Percentiles rank a stretch among this genome's conserved stretches.
These are phyloP conservation scores for Jaenimonas drosophilae DNA, from an alignment of 208 protist genomes.

Conservation along the genomic window DNA sequence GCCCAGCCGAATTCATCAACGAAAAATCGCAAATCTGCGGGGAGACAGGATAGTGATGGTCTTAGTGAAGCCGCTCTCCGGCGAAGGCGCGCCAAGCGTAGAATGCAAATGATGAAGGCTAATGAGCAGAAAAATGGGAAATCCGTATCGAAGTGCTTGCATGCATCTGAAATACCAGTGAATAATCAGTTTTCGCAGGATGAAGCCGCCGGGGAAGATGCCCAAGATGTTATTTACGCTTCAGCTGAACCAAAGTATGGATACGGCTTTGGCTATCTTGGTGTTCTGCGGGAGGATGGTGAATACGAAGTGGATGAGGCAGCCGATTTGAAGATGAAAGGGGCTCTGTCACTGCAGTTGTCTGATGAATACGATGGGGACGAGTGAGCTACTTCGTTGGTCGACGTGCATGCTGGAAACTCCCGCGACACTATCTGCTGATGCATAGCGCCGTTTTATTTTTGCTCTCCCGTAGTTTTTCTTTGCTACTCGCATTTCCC, in stretches of 20 bases:
- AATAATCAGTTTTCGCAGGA: conserved; percentile 8
- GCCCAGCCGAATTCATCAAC: too few relatives aligned
- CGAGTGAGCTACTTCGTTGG: not conserved
- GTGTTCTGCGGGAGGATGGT: conserved; percentile 57
- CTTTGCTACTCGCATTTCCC: too few relatives aligned
- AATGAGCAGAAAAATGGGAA: conserved; percentile 36
- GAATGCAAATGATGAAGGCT: conserved; percentile 17
- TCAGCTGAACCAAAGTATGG: conserved; percentile 37
- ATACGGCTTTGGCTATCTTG: conserved; percentile 78
- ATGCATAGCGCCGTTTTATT: too few relatives aligned
- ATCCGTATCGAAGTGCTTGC: conserved; percentile 25
- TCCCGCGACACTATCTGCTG: too few relatives aligned
- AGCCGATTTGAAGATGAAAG: conserved; percentile 38
- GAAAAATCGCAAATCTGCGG: too few relatives aligned
- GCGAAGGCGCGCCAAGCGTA: conserved; percentile 10
- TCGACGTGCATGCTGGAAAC: not conserved
- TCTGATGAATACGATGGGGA: conserved; percentile 25
- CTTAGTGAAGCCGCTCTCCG: conserved; percentile 15
- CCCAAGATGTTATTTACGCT: conserved; percentile 2
- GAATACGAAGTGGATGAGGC: conserved; percentile 65
- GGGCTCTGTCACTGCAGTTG: conserved; percentile 35
- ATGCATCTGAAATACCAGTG: conserved; percentile 45
- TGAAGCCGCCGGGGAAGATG: conserved; percentile 13
- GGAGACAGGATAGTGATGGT: too few relatives aligned
- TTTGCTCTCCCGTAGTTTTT: too few relatives aligned